Evolutionary conservation across 257 asterid genomes (phyloP), one percentile per base, ranked within the genome.

Genomic region (Rehmannia glutinosa): DNA sequence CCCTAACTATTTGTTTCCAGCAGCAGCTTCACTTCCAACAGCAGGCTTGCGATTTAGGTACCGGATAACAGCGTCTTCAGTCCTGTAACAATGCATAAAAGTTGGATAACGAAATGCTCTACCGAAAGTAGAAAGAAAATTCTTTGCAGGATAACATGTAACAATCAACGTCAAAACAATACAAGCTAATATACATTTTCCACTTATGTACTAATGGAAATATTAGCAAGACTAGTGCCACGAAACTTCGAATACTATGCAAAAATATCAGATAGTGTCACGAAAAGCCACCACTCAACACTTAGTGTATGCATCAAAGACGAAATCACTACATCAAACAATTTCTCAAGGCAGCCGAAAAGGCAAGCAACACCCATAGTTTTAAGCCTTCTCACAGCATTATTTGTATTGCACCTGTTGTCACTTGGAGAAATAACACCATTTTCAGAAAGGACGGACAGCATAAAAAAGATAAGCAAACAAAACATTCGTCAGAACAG

Each of bases 51-150:
- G 96, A 43, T 86, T 88, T 65, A 88, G 56, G 80, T 88, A 88
- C 21, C 87, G 84, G 65, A 84, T 76, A 13, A 88, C 89, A 36
- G 96, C 96, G 41, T 88, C 96, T 70, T 84, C 96, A 50, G 79
- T 70, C 96, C 96, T 88, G 35, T 27, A 42, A 75, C 36, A 62
- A 24, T 30, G 43, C 71, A 70, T 9, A 49, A 12, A 50, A 65
- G 36, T 57, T 52, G 45, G 65, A 65, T 46, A 45, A 24, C 63
- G 11, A 8, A 36, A 67, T 52, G 42, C 30, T 28, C 53, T 27
- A 43, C 53, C 43, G 19, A 58, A 47, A 76, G 60, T n/a, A 28
- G 52, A 45, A 33, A 13, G 39, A 50, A 30, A 11, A 25, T 27
- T 28, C 12, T 46, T 24, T 50, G 35, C 46, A 39, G 36, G 41